These are phyloP conservation scores for Millerozyma miso DNA, from an alignment of 805 yeast species.

Conservation along the genomic window DNA sequence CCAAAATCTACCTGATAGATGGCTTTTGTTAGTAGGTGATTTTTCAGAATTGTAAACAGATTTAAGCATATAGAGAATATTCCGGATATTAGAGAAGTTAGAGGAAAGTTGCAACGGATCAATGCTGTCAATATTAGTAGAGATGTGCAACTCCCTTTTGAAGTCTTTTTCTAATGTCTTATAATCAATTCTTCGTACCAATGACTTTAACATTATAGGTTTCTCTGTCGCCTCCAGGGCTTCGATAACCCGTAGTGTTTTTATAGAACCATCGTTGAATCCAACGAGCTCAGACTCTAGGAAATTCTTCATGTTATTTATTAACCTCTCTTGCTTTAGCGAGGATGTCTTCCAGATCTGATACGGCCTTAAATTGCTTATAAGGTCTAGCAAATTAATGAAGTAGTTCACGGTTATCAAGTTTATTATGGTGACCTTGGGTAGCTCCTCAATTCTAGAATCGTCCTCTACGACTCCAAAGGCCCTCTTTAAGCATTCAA, in stretches of 20 bases:
- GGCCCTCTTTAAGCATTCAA: conserved; percentile 19
- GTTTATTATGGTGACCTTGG: conserved; percentile 33
- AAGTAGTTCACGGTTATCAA: conserved; percentile 39
- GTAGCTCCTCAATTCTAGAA: conserved; percentile 8
- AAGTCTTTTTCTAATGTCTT: conserved; percentile 23
- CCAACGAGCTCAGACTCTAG: conserved; percentile 20
- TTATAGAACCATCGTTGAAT: not conserved
- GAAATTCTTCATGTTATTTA: conserved; percentile 22
- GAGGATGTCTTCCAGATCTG: conserved; percentile 40
- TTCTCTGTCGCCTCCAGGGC: conserved; percentile 2
- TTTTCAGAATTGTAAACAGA: conserved; percentile 4
- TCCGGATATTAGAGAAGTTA: conserved; percentile 11
- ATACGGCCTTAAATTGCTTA: conserved; percentile 27
- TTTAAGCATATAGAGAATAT: not conserved
- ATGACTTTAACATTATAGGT: not conserved
- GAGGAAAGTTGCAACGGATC: conserved; percentile 31
- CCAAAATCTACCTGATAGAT: conserved; percentile 14
- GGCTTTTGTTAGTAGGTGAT: not conserved
- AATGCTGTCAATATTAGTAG: conserved; percentile 14
- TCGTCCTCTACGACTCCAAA: conserved; percentile 6
- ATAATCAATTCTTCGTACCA: conserved; percentile 21
- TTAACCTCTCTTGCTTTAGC: conserved; percentile 19
- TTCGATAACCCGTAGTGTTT: not conserved
- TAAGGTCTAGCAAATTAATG: conserved; percentile 33
- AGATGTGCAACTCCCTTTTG: conserved; percentile 24